Percentiles rank a stretch among this genome's conserved stretches.
Conservation (phyloP, 1,284 basidiomycete genomes). For the Cryptococcus hybrid region DNA sequence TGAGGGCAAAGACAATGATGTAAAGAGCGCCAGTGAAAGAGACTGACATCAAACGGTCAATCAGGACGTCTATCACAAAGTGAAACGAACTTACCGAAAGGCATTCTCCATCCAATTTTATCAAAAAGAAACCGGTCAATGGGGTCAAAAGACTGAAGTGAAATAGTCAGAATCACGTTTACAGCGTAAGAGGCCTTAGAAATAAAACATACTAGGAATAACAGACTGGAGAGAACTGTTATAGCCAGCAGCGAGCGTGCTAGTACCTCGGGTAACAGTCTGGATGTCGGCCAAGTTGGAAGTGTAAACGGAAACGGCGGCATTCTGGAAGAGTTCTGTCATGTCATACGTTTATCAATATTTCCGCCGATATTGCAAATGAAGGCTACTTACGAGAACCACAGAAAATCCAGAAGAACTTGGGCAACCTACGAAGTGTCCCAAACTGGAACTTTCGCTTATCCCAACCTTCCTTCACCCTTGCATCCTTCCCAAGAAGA, state of each 20-base stretch:
- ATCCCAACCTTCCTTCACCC: slow-evolving; percentile 22
- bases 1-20: slow-evolving; percentile 48
- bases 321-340: slow-evolving; percentile 43
- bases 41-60: slow-evolving; percentile 7
- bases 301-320: slow-evolving; percentile 46
- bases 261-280: slow-evolving; percentile 46
- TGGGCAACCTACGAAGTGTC: slow-evolving; percentile 25
- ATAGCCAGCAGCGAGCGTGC: slow-evolving; percentile 50
- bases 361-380: not conserved
- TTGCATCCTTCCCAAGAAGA: slow-evolving; percentile 22
- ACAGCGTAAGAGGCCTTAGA: slow-evolving; percentile 35
- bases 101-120: slow-evolving; percentile 39
- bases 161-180: too few species aligned
- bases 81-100: slow-evolving; percentile 22
- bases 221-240: slow-evolving; percentile 48
- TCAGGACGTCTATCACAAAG: too few species aligned
- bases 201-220: slow-evolving; percentile 50
- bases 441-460: slow-evolving; percentile 16
- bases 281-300: slow-evolving; percentile 52
- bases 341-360: not conserved
- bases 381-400: slow-evolving; percentile 27
- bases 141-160: slow-evolving; percentile 27
- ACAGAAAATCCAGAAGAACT: slow-evolving; percentile 41
- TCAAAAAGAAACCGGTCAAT: slow-evolving; percentile 44
- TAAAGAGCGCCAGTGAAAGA: slow-evolving; percentile 43